Conservation (phyloP, 495 filamentous ascomycete genomes). For the Penicillium simplicissimum region DNA sequence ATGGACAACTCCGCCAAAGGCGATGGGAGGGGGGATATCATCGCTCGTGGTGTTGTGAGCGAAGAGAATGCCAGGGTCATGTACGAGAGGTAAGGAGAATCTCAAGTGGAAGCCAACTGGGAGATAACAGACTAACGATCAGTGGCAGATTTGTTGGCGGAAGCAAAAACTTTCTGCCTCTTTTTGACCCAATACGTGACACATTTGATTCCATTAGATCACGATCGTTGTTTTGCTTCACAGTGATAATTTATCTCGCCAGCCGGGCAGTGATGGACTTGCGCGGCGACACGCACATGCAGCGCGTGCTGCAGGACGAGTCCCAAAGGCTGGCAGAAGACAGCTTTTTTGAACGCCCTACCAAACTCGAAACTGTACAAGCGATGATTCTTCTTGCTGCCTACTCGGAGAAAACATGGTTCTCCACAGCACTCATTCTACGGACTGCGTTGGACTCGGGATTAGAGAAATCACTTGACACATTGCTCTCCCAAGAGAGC, state of each 20-base stretch:
- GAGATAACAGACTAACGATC: background rate
- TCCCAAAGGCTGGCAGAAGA: constrained; percentile 46
- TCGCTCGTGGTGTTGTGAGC: constrained; percentile 43
- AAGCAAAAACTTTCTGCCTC: constrained; percentile 42
- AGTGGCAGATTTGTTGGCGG: constrained; percentile 37
- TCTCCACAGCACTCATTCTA: constrained; percentile 46
- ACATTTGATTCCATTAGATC: constrained; percentile 48
- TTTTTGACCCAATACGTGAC: constrained; percentile 47
- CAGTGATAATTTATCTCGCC: constrained; percentile 45
- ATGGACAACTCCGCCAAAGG: constrained; percentile 37
- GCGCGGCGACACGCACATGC: constrained; percentile 41
- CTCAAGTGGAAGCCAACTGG: background rate
- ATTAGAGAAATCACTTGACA: constrained; percentile 44
- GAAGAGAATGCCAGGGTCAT: constrained; percentile 43
- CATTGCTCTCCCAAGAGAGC: constrained; percentile 37
- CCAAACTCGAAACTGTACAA: constrained; percentile 46
- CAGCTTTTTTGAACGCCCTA: constrained; percentile 46
- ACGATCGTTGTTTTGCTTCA: constrained; percentile 46
- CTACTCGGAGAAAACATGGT: constrained; percentile 49
- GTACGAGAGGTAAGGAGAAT: constrained; percentile 39
- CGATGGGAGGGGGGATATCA: constrained; percentile 38
- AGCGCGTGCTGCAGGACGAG: constrained; percentile 47
- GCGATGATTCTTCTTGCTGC: constrained; percentile 48
- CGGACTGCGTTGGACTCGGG: constrained; percentile 46
- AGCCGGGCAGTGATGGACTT: constrained; percentile 42